Base-by-base conservation (phyloP, 306 rosid genomes). In the Vigna angularis region DNA sequence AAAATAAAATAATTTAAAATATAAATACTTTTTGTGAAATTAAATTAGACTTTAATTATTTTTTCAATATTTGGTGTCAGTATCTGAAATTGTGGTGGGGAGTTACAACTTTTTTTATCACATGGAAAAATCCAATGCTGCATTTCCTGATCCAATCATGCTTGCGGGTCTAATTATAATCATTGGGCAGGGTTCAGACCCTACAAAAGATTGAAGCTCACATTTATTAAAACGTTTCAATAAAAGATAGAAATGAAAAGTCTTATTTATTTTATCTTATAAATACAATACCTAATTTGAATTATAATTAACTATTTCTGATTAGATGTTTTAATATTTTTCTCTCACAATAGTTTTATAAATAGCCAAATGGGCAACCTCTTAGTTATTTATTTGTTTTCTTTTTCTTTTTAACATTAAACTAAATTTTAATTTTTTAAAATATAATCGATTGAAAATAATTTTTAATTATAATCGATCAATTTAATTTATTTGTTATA, bases 101-200 rank as follows among this genome's bases (percentile, higher is more conserved):
- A 55, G 20, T 9, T 55, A 10, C 32, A 20, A 0, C 20, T 20
- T 18, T 22, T 9, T 22, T 5, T 56, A 24, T 57, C 16, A 4
- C 24, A 30, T 30, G 34, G n/a, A 28, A 57, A 57, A 57, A 22
- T 57, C 63, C 63, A 57, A 57, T 24, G 7, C 28, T 57, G 64
- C 64, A 57, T 57, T 57, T 57, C 36, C 36, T 57, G 64, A 57
- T 57, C 64, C 64, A 57, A 57, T 57, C 64, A 57, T 57, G 24
- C 36, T 57, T 57, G 34, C n/a, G 7, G 64, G 36, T 57, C 64
- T 57, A 57, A 24, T 57, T 57, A 57, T 32, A 57, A 57, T 57
- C n/a, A 57, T 57, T 57, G 64, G 64, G n/a, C n/a, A 12, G 9
- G 26, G 26, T 57, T 8, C 36, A 11, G 36, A 16, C 64, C 64